Base-by-base conservation (phyloP, 2,329 filamentous ascomycete genomes). In the Pyricularia sp. region DNA sequence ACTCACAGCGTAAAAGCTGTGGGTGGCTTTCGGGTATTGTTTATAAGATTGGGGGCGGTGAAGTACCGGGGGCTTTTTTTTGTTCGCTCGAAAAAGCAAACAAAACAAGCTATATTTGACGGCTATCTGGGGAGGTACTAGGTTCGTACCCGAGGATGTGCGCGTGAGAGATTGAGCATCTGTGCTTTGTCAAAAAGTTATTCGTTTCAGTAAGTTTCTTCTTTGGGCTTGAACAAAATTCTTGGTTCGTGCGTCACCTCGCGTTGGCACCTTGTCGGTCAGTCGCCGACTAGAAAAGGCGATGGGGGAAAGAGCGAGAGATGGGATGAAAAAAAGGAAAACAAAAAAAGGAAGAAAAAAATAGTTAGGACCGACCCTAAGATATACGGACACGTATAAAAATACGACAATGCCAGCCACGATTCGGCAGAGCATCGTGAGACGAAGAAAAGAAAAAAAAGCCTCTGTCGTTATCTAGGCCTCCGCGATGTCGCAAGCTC, bases 351-450 rank as follows among this genome's bases (percentile, higher is more conserved):
- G 23, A 3, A 26, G 6, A 64, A 64, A 26, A 33, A 9, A 4
- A 28, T 26, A n/a, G 9, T 11, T 26, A n/a, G 58, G 28, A 26
- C 66, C n/a, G 26, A 67, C 66, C 42, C 50, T 58, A 23, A 67
- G 66, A 67, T 67, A 67, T 42, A 67, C 17, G 50, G 50, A n/a
- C 50, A 67, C 66, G 28, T 67, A 61, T 26, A 67, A 14, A 17
- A 67, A 55, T n/a, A 55, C 66, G 25, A 67, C 7, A 9, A 30
- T 25, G 11, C 66, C 50, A 31, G 30, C 28, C 30, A 33, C 50
- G 26, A 31, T 30, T 30, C 66, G 26, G 50, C 9, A 26, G 30
- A 67, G 9, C 66, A 67, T 67, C 26, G 50, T 59, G 63, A 12
- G 14, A 4, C 20, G 7, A 20, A 11, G 5, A 14, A 11, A 14